Percentiles rank a stretch among this genome's conserved stretches.
Evolutionary conservation across 2,329 filamentous ascomycete genomes (phyloP).

Genomic region (Zarea fungicola): DNA sequence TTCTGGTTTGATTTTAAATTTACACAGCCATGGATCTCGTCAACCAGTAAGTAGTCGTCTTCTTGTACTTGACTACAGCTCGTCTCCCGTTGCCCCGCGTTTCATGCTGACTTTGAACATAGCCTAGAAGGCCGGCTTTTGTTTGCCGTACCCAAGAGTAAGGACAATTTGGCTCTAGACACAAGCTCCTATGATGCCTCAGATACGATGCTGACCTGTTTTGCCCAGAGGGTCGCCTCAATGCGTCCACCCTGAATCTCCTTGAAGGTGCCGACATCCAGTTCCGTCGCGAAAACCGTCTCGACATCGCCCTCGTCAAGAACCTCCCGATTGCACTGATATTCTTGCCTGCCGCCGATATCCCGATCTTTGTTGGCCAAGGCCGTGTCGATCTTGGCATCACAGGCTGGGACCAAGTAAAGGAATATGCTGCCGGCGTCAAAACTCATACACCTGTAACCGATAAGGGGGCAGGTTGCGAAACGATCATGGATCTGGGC

Average conservation of each 20-base stretch:
- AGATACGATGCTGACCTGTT: constrained; percentile 14
- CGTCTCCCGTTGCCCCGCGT: neutral
- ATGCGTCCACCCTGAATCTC: constrained; percentile 82
- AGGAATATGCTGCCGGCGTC: constrained; percentile 65
- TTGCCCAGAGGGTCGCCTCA: constrained; percentile 77
- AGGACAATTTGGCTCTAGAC: constrained; percentile 30
- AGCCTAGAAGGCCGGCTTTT: constrained; percentile 12
- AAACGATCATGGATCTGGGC: constrained; percentile 82
- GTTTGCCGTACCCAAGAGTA: constrained; percentile 79
- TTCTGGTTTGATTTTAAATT: neutral
- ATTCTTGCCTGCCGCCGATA: constrained; percentile 95
- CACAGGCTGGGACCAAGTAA: constrained; percentile 87
- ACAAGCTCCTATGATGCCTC: no score
- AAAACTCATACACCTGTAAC: constrained; percentile 44
- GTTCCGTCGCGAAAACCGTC: constrained; percentile 88
- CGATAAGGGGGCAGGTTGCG: constrained; percentile 55
- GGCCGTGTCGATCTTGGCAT: constrained; percentile 92
- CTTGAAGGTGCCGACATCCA: constrained; percentile 93
- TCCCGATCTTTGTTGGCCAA: constrained; percentile 95
- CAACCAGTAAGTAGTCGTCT: constrained; percentile 45
- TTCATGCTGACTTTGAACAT: neutral
- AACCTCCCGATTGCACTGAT: constrained; percentile 93
- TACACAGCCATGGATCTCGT: constrained; percentile 53
- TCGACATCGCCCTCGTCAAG: constrained; percentile 96
- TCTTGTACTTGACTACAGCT: neutral